phyloP scores from a whole-genome alignment of 768 basidiomycete species.

The Daedalea quercina region DNA sequence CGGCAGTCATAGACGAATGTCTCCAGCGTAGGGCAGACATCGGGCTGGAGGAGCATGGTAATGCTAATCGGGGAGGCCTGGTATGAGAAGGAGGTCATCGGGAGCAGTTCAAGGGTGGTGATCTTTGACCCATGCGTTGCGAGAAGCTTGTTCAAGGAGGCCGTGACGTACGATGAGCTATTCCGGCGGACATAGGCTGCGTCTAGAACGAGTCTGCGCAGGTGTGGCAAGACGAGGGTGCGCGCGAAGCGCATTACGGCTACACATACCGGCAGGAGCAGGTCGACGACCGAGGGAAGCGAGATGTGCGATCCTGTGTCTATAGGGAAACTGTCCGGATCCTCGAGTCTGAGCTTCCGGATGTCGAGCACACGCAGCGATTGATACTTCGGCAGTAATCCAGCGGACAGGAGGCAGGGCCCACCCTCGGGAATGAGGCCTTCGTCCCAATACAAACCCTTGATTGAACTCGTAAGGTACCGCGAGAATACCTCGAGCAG shows the following conservation, averaged over 20 bases:
- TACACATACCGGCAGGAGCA: constrained; percentile 35
- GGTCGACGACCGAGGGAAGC: constrained; percentile 35
- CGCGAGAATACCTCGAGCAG: constrained; percentile 35
- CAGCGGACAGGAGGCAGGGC: constrained; percentile 25
- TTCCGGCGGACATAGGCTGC: constrained; percentile 8
- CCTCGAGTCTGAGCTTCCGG: constrained; percentile 28
- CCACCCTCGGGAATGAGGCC: constrained; percentile 11
- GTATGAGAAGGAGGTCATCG: constrained; percentile 14
- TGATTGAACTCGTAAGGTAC: constrained; percentile 34
- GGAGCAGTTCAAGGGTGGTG: constrained; percentile 33
- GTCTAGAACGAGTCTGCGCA: constrained; percentile 37
- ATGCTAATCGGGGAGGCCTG: constrained; percentile 30
- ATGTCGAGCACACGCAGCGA: constrained; percentile 41
- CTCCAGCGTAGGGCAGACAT: constrained; percentile 38
- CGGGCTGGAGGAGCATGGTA: constrained; percentile 35
- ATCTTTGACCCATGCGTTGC: constrained; percentile 34
- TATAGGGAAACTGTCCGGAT: constrained; percentile 16
- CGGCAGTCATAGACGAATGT: constrained; percentile 32
- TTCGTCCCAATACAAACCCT: constrained; percentile 41
- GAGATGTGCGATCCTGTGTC: constrained; percentile 8
- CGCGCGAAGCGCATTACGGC: constrained; percentile 33
- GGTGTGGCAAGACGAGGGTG: constrained; percentile 33
- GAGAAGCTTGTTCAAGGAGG: constrained; percentile 31
- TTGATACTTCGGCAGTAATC: constrained; percentile 33
- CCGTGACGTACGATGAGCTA: constrained; percentile 2